These are phyloP conservation scores for Nitzschia sp. DNA, from an alignment of 108 stramenopile species.

Conservation along the genomic window DNA sequence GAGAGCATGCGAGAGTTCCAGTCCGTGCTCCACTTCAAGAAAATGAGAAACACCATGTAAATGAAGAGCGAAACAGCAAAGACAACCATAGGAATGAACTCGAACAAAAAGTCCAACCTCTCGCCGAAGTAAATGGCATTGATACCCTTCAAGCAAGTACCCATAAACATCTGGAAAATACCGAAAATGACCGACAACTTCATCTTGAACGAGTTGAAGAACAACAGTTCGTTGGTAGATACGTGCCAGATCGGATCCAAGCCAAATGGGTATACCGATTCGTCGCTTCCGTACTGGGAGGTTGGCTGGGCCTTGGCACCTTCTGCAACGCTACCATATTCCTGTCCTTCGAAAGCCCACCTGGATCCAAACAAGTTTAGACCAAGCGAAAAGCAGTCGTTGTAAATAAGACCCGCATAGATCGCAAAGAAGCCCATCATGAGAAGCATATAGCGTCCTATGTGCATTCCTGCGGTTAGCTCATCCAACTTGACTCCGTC, in stretches of 20 bases:
- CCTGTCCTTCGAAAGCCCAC: constrained; percentile 74
- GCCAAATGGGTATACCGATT: constrained; percentile 96
- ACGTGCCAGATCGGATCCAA: constrained; percentile 98
- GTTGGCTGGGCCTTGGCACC: constrained; percentile 62
- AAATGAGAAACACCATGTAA: constrained; percentile 98
- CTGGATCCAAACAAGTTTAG: constrained; percentile 91
- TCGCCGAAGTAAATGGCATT: constrained; percentile 95
- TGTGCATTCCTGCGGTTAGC: constrained; percentile 82
- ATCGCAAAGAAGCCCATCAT: constrained; percentile 98
- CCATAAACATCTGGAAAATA: constrained; percentile 96
- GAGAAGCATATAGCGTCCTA: constrained; percentile 94
- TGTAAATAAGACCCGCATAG: constrained; percentile 98
- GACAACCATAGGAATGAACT: constrained; percentile 97
- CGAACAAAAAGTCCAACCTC: constrained; percentile 86
- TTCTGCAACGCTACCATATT: constrained; percentile 59
- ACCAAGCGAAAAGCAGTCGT: constrained; percentile 97
- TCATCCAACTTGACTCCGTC: constrained; percentile 87
- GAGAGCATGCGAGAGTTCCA: constrained; percentile 96
- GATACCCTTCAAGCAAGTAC: constrained; percentile 90
- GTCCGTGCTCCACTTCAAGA: constrained; percentile 97
- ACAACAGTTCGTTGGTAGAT: constrained; percentile 92
- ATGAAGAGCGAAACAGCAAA: constrained; percentile 92
- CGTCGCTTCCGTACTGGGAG: constrained; percentile 70
- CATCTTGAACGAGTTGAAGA: constrained; percentile 99
- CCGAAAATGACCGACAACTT: constrained; percentile 98